A percentile compares a stretch with the other conserved stretches of the same genome.
Evolutionary conservation across 2,329 filamentous ascomycete genomes (phyloP).

Genomic region (Epichloe hybrida): DNA sequence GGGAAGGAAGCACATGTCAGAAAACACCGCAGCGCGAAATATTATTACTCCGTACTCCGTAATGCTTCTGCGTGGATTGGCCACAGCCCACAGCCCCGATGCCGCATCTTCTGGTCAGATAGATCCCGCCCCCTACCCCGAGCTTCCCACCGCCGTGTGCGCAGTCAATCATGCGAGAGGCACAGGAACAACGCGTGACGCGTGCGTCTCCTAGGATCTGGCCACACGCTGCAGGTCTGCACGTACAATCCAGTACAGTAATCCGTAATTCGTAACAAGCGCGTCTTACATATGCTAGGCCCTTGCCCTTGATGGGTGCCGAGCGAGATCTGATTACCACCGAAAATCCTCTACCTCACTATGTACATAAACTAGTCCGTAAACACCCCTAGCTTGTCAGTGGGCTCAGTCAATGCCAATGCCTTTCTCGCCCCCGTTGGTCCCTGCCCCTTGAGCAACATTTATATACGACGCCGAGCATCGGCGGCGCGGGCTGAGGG

Average conservation of each 20-base stretch:
- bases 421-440: neutral
- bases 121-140: too few relatives aligned
- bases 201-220: constrained; percentile 4
- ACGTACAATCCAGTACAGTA: constrained; percentile 1
- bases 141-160: neutral
- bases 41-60: neutral
- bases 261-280: too few relatives aligned
- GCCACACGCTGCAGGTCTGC: constrained; percentile 6
- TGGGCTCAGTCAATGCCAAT: neutral
- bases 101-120: neutral
- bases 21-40: constrained; percentile 9
- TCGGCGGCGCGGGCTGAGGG: too few relatives aligned
- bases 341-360: constrained; percentile 2
- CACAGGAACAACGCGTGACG: too few relatives aligned
- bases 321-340: constrained; percentile 8
- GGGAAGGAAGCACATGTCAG: constrained; percentile 12
- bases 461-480: too few relatives aligned
- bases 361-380: neutral
- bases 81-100: neutral
- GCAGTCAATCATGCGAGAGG: too few relatives aligned
- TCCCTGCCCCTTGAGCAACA: too few relatives aligned
- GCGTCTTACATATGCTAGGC: neutral
- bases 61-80: constrained; percentile 1
- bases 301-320: constrained; percentile 2
- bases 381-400: neutral